phyloP scores from a whole-genome alignment of 352 stramenopile genomes.

The Globisporangium cystogenes region DNA sequence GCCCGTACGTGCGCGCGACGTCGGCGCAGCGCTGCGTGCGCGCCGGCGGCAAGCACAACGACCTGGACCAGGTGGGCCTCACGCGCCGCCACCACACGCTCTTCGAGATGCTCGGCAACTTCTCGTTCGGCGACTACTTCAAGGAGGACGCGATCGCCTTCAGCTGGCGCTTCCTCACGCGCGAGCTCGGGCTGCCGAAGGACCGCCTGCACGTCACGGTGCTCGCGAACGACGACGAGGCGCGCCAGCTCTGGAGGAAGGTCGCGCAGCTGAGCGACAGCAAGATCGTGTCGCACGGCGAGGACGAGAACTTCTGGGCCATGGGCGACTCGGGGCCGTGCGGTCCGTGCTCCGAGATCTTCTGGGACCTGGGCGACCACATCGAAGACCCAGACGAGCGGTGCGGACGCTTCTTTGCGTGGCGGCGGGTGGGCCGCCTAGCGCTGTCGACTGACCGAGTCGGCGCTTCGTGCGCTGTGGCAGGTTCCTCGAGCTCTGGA shows the following conservation, averaged over 20 bases:
- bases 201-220: slow-evolving; percentile 68
- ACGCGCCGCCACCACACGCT: slow-evolving; percentile 98
- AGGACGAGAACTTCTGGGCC: slow-evolving; percentile 96
- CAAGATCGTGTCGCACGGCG: slow-evolving; percentile 62
- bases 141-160: slow-evolving; percentile 95
- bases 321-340: slow-evolving; percentile 95
- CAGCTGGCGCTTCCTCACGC: slow-evolving; percentile 93
- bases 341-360: slow-evolving; percentile 93
- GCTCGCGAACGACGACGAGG: slow-evolving; percentile 57
- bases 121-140: slow-evolving; percentile 98
- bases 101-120: slow-evolving; percentile 99
- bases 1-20: slow-evolving; percentile 82
- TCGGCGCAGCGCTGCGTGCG: slow-evolving; percentile 97
- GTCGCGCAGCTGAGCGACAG: slow-evolving; percentile 42
- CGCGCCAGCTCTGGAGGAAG: slow-evolving; percentile 46
- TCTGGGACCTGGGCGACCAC: slow-evolving; percentile 88
- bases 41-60: slow-evolving; percentile 97
- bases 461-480: slow-evolving; percentile 23
- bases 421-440: slow-evolving; percentile 39
- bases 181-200: slow-evolving; percentile 66
- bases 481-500: slow-evolving; percentile 94
- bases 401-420: slow-evolving; percentile 27
- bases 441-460: slow-evolving; percentile 19
- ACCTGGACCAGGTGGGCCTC: slow-evolving; percentile 97
- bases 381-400: slow-evolving; percentile 75